Conservation (phyloP, 495 filamentous ascomycete species). For the Apodospora peruviana region DNA sequence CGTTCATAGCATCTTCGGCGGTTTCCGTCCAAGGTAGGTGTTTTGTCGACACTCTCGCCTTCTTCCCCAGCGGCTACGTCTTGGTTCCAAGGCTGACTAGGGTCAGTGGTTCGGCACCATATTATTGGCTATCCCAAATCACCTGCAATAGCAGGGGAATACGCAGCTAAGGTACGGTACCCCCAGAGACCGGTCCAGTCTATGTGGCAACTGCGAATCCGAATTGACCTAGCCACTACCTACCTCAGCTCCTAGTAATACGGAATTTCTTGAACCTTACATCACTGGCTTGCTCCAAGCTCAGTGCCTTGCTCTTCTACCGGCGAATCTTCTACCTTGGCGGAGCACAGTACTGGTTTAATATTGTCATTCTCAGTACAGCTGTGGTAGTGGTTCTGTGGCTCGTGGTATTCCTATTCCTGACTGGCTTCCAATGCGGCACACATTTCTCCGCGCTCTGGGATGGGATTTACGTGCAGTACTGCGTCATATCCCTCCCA, state of each 20-base stretch:
- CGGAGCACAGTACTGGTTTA: background rate
- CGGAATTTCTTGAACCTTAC: background rate
- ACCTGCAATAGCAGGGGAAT: background rate
- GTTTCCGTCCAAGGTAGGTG: background rate
- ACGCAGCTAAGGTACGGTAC: background rate
- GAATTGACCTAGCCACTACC: background rate
- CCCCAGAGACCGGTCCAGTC: background rate
- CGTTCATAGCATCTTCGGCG: background rate
- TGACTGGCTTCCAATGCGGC: slow-evolving; percentile 1
- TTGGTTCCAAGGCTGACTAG: too few relatives aligned
- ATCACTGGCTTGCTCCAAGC: background rate
- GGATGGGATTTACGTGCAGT: background rate
- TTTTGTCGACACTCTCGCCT: background rate
- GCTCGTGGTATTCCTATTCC: background rate
- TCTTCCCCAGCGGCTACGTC: background rate
- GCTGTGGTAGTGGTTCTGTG: background rate
- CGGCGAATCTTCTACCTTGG: background rate
- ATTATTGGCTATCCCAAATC: background rate
- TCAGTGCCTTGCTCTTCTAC: background rate
- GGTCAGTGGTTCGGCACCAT: background rate
- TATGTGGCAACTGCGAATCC: background rate
- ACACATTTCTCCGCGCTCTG: background rate
- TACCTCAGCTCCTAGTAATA: background rate
- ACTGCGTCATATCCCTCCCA: background rate
- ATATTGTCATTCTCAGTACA: background rate